A percentile compares a stretch with the other conserved stretches of the same genome.
These are phyloP conservation scores for Vigna reflexopilosa DNA, from an alignment of 306 rosid genomes.

Conservation along the genomic window DNA sequence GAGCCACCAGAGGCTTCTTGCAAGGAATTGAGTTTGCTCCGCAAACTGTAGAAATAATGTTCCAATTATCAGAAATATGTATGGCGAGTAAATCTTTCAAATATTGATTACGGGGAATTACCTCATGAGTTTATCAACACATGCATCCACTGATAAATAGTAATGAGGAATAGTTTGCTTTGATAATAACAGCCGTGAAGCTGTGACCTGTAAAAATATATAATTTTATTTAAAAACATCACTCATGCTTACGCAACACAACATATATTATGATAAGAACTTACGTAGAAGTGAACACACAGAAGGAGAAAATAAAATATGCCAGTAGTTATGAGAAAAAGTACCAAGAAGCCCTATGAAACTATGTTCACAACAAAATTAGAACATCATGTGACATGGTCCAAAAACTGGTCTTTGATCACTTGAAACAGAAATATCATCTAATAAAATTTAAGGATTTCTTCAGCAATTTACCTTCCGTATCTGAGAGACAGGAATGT, in stretches of 20 bases:
- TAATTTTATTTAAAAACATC: constrained; percentile 45
- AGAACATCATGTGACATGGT: constrained; percentile 21
- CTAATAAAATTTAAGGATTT: background rate
- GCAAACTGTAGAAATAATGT: constrained; percentile 62
- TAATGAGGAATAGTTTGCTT: constrained; percentile 99
- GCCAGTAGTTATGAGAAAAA: background rate
- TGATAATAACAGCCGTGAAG: constrained; percentile 87
- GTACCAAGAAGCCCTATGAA: constrained; percentile 32
- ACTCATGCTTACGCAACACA: constrained; percentile 35
- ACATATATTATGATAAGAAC: constrained; percentile 16
- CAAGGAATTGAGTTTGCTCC: constrained; percentile 78
- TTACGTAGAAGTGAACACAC: background rate
- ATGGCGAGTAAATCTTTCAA: constrained; percentile 4
- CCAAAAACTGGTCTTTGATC: constrained; percentile 27
- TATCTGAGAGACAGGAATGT: constrained; percentile 90
- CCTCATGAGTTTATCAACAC: constrained; percentile 95
- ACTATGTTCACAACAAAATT: constrained; percentile 20
- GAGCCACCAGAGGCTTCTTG: constrained; percentile 95
- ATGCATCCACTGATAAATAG: constrained; percentile 87
- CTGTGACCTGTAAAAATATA: constrained; percentile 78
- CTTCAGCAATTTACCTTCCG: constrained; percentile 70
- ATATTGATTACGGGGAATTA: constrained; percentile 53
- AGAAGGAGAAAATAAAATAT: constrained; percentile 10
- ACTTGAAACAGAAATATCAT: constrained; percentile 22
- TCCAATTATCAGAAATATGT: constrained; percentile 23